These are phyloP conservation scores for Xylaria intraflava DNA, from an alignment of 495 filamentous ascomycete species.

Conservation along the genomic window DNA sequence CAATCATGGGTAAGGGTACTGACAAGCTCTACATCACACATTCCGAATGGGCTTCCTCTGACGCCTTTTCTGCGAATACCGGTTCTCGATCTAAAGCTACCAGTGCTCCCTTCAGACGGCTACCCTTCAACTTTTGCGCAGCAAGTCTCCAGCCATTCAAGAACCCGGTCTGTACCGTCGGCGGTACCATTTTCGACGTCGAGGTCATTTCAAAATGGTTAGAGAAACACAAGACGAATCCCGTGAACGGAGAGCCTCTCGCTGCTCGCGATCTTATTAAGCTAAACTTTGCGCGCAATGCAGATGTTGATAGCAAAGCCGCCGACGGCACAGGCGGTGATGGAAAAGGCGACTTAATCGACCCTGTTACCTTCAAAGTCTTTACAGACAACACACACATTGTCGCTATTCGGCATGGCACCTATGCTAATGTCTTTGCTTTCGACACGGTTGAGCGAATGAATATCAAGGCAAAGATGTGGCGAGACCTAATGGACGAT, in stretches of 20 bases:
- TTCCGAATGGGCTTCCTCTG: conserved; percentile 88
- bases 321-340: conserved; percentile 32
- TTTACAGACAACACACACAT: conserved; percentile 98
- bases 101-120: conserved; percentile 68
- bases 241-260: conserved; percentile 73
- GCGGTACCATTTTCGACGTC: conserved; percentile 79
- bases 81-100: conserved; percentile 43
- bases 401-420: conserved; percentile 70
- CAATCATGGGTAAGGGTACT: conserved; percentile 46
- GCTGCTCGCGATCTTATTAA: conserved; percentile 80
- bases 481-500: conserved; percentile 85
- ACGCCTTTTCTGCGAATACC: conserved; percentile 73
- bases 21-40: conserved; percentile 91
- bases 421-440: conserved; percentile 86
- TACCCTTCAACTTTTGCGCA: conserved; percentile 98
- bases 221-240: conserved; percentile 85
- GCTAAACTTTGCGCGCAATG: conserved; percentile 87
- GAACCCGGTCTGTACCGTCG: conserved; percentile 73
- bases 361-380: conserved; percentile 94
- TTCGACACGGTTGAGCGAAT: conserved; percentile 92
- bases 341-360: conserved; percentile 72
- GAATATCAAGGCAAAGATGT: conserved; percentile 97
- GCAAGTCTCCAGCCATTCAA: conserved; percentile 87
- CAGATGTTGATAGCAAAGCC: conserved; percentile 46
- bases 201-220: conserved; percentile 88